Base-by-base conservation (phyloP, 768 basidiomycete species). In the Lactarius evosmus region DNA sequence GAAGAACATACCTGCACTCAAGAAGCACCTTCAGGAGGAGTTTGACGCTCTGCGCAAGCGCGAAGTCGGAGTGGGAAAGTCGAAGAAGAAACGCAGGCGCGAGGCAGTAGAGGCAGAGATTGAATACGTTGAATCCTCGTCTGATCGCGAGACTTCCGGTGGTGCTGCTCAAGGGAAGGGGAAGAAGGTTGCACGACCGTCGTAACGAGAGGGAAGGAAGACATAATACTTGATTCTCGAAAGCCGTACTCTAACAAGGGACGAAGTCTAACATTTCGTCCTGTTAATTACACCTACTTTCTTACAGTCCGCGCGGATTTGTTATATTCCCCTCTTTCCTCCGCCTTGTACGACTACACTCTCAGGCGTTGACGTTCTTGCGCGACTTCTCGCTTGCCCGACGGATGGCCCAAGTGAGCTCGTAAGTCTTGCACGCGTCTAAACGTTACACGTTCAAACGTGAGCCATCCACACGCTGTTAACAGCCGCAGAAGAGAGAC, bases 371-470 rank as follows among this genome's bases (percentile, higher is more conserved):
- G 50, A 56, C 53, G 53, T 56, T 33, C 64, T 75, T 71, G 65
- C 85, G 84, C 65, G 85, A 85, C 56, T 80, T 81, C 72, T 93
- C 91, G 68, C 84, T 85, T 34, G 91, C 88, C 66, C 83, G 79
- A 54, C 93, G 87, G 73, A 96, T 95, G 32, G 93, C 92, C 94
- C 94, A 96, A 27, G 93, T 95, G 65, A 96, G 80, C 74, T 95
- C 87, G 69, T 96, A 96, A 7, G 93, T 89, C 76, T 83, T 86
- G 70, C 87, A 88, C 49, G 93, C 93, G 75, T 94, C 91, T 91
- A 65, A 33, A 41, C 67, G 16, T 68, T 14, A 38, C 36, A 57
- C 50, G 60, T 5, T 33, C 12, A 40, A 25, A 25, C 27, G 2
- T 52, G 19, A 34, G 46, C 14, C 51, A 32, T 36, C 25, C 12